Evolutionary conservation across 1,284 basidiomycete genomes (phyloP), one percentile per base, ranked within the genome.

Genomic region (Ganoderma resinaceum): DNA sequence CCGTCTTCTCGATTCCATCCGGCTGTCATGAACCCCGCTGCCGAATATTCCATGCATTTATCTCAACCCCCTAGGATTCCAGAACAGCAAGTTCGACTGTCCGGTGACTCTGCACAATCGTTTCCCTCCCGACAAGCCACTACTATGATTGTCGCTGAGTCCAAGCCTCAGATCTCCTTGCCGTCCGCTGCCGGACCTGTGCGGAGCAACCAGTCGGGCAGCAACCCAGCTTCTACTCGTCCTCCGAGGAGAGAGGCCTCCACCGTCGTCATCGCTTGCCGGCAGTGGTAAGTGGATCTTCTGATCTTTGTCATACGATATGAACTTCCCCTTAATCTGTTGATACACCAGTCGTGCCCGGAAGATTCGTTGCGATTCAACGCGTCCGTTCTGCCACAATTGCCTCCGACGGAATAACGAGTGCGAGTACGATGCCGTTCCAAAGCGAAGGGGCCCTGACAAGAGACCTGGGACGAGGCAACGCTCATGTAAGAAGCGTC

Each of bases 281-380:
- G 79, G 65, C 81, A 81, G 67, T 82, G 81, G 81, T 82, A 69
- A 69, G 80, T 73, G 40, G 23, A 40, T 58, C 65, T 59, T 33
- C 62, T 67, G 20, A 40, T 49, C 65, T 67, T 59, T 33, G 59
- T 58, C 66, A 68, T 62, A 58, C 62, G 62, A 66, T 33, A 57
- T 8, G 18, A 23, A 16, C 57, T 58, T 62, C 66, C 68, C 74
- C 72, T 76, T 72, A 75, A 77, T 76, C 65, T 77, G 76, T 77
- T 77, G 77, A 80, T 73, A 77, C 80, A 77, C 76, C 80, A 82
- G 92, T 79, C 92, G 93, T 70, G 84, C 87, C 70, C 89, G 92
- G 79, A 94, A 94, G 84, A 94, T 94, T 75, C 89, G 91, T 69
- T 94, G 92, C 82, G 93, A 94, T 80, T 94, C 92, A 65, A 91